phyloP scores from a whole-genome alignment of 176 grass and related monocot species.

The Coix lacrymajobi region DNA sequence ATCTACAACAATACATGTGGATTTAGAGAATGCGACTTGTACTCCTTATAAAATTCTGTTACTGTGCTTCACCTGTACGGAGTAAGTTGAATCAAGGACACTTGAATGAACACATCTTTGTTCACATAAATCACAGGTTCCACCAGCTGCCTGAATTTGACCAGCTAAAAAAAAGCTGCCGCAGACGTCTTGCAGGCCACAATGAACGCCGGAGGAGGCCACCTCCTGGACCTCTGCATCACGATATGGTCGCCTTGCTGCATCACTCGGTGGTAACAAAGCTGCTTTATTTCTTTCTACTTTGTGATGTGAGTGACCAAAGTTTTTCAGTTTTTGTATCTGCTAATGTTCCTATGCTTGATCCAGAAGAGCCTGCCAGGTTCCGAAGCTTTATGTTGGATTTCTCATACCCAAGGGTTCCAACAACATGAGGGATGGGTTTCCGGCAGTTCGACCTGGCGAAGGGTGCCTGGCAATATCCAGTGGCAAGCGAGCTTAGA shows the following conservation, averaged over 20 bases:
- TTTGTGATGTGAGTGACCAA: not conserved
- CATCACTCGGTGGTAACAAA: constrained; percentile 58
- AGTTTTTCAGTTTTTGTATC: not conserved
- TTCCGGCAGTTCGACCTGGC: constrained; percentile 31
- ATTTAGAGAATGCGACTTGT: not conserved
- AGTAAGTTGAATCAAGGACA: not conserved
- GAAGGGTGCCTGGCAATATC: constrained; percentile 38
- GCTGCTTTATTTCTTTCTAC: not conserved
- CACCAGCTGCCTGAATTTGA: constrained; percentile 83
- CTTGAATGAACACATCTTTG: not conserved
- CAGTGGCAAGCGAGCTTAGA: constrained; percentile 56
- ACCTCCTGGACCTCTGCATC: constrained; percentile 48
- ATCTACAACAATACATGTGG: not conserved
- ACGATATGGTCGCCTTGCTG: constrained; percentile 48
- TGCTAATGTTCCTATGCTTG: constrained; percentile 10
- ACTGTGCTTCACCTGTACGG: not conserved
- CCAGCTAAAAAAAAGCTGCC: constrained; percentile 83
- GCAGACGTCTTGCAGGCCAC: constrained; percentile 85
- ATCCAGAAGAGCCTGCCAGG: constrained; percentile 50
- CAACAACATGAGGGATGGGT: constrained; percentile 52
- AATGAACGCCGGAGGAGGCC: constrained; percentile 85
- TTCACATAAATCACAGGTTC: constrained; percentile 52
- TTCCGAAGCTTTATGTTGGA: constrained; percentile 78
- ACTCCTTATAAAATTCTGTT: not conserved
- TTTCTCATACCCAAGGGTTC: constrained; percentile 79